A percentile compares a stretch with the other conserved stretches of the same genome.
Conservation (phyloP, 2,329 filamentous ascomycete genomes). For the Teratosphaeria nubilosa region DNA sequence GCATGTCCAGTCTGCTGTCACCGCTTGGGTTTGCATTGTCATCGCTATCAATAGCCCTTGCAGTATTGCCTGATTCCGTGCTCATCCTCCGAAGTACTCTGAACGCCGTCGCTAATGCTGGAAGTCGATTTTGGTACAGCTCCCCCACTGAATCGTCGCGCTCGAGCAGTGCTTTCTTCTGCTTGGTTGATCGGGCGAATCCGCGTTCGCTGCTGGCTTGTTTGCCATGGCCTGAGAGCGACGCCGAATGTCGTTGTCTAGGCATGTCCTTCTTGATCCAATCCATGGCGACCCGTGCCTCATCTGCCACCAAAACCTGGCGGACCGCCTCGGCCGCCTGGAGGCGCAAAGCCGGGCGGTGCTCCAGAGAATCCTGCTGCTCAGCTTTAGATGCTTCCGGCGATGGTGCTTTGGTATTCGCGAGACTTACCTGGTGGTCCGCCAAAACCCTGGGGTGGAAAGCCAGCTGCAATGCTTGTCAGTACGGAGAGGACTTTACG, state of each 20-base stretch:
- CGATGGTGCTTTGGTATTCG: neutral
- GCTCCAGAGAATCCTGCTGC: slow-evolving; percentile 20
- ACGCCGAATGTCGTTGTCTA: neutral
- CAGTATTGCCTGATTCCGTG: neutral
- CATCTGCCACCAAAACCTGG: slow-evolving; percentile 22
- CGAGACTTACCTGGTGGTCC: neutral
- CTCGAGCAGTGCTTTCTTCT: neutral
- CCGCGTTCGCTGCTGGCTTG: neutral
- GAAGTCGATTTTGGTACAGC: neutral
- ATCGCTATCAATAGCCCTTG: neutral
- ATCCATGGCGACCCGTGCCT: neutral
- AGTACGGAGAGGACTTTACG: neutral
- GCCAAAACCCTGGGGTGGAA: slow-evolving; percentile 6
- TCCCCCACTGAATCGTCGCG: neutral
- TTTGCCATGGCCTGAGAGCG: neutral
- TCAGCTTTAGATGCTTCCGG: slow-evolving; percentile 41
- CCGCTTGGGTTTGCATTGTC: neutral
- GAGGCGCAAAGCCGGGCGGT: slow-evolving; percentile 60
- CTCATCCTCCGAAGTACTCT: neutral
- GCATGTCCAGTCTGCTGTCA: neutral
- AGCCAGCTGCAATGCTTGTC: slow-evolving; percentile 9
- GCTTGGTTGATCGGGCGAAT: neutral
- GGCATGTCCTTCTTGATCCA: neutral
- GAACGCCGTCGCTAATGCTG: slow-evolving; percentile 9
- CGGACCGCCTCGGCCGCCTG: slow-evolving; percentile 29